Conservation (phyloP, 805 yeast species). For the Metschnikowia santaceciliae region DNA sequence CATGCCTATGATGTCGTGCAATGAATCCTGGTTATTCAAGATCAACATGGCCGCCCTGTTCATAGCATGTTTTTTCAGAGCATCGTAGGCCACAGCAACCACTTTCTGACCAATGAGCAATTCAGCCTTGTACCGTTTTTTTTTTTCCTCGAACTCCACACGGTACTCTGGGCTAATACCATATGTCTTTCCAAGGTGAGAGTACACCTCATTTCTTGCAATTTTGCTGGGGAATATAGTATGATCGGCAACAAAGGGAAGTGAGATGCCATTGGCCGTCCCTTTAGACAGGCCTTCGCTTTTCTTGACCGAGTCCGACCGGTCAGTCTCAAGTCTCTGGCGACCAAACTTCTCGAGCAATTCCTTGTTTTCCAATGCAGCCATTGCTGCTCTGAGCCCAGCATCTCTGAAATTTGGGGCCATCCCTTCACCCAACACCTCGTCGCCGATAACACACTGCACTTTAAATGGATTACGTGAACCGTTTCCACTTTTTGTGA, state of each 20-base stretch:
- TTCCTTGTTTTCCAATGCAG: conserved; percentile 57
- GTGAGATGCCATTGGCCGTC: not conserved
- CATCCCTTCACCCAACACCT: conserved; percentile 65
- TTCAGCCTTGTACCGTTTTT: conserved; percentile 24
- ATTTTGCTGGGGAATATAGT: conserved; percentile 26
- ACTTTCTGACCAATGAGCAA: conserved; percentile 27
- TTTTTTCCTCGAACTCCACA: conserved; percentile 20
- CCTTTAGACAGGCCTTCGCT: not conserved
- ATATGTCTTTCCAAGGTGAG: conserved; percentile 31
- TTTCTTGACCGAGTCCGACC: conserved; percentile 12
- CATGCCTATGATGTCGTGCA: conserved; percentile 13
- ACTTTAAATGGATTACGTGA: conserved; percentile 54
- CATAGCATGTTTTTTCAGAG: conserved; percentile 38
- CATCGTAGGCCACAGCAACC: conserved; percentile 32
- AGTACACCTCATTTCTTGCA: conserved; percentile 40
- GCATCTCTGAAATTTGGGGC: conserved; percentile 74
- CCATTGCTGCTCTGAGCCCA: conserved; percentile 80
- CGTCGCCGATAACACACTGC: conserved; percentile 61
- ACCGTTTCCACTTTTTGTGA: conserved; percentile 44
- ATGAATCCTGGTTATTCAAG: conserved; percentile 22
- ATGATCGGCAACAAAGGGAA: conserved; percentile 29
- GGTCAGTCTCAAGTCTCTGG: conserved; percentile 38
- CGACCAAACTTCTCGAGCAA: conserved; percentile 62
- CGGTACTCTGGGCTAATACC: conserved; percentile 35
- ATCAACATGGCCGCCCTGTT: conserved; percentile 39